Conservation (phyloP, 2,329 filamentous ascomycete genomes). For the Akanthomyces muscarius region DNA sequence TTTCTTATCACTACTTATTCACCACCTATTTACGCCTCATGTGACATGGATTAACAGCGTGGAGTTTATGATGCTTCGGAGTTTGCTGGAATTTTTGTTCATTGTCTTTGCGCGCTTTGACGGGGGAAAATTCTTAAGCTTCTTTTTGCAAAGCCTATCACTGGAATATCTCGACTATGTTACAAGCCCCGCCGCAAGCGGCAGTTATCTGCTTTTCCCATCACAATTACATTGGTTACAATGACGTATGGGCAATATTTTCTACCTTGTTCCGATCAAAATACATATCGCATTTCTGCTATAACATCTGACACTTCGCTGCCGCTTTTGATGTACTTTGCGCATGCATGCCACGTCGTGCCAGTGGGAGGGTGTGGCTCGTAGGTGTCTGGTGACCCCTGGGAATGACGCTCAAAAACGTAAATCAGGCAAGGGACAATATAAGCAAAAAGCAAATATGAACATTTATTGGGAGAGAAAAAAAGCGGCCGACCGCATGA, state of each 20-base stretch:
- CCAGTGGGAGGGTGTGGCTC: background rate
- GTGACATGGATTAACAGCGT: slow-evolving; percentile 12
- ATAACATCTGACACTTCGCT: background rate
- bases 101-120: background rate
- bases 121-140: background rate
- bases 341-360: background rate
- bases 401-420: background rate
- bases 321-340: background rate
- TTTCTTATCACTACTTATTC: background rate
- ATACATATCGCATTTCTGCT: background rate
- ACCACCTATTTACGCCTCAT: slow-evolving; percentile 9
- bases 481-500: background rate
- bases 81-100: slow-evolving; percentile 4
- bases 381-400: background rate
- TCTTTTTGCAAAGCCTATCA: background rate
- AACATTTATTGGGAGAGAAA: background rate
- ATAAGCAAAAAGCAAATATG: background rate
- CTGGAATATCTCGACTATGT: background rate
- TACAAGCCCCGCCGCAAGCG: background rate
- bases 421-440: background rate
- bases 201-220: background rate
- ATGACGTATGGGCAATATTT: background rate
- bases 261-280: background rate
- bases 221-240: slow-evolving; percentile 5
- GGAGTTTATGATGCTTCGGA: slow-evolving; percentile 16